Conservation (phyloP, 2,329 filamentous ascomycete genomes). For the Cercospora janseana region DNA sequence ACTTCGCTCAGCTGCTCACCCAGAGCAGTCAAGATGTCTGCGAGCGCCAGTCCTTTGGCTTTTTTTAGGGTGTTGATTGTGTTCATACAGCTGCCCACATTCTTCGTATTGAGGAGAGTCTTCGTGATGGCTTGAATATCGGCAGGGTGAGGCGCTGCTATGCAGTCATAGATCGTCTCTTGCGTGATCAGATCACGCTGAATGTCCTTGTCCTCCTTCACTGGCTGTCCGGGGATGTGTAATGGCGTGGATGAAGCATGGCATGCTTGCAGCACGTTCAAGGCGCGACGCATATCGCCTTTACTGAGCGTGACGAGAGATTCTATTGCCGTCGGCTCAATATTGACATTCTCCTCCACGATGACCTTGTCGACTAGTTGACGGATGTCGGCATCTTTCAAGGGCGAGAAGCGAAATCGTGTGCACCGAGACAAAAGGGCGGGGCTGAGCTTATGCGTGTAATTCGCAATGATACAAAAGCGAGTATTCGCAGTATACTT, state of each 20-base stretch:
- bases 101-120: conserved; percentile 77
- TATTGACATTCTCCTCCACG: conserved; percentile 79
- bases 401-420: conserved; percentile 87
- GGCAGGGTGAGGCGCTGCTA: conserved; percentile 87
- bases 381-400: conserved; percentile 85
- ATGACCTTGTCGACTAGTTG: conserved; percentile 85
- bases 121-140: conserved; percentile 82
- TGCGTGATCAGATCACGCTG: conserved; percentile 84
- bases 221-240: conserved; percentile 48
- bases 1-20: conserved; percentile 78
- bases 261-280: conserved; percentile 95
- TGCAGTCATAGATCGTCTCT: conserved; percentile 92
- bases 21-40: conserved; percentile 86
- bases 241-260: conserved; percentile 79
- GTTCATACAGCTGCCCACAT: conserved; percentile 83
- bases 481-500: conserved; percentile 97
- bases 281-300: conserved; percentile 89
- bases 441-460: conserved; percentile 94
- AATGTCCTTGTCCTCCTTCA: conserved; percentile 56
- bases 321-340: conserved; percentile 75
- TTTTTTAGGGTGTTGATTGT: conserved; percentile 87
- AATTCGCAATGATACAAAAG: conserved; percentile 98
- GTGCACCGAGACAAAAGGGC: conserved; percentile 91
- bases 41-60: conserved; percentile 80
- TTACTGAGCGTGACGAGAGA: conserved; percentile 84